Percentiles rank a stretch among this genome's conserved stretches.
Evolutionary conservation across 106 monocot genomes (phyloP).

Genomic region (Platanthera zijinensis): DNA sequence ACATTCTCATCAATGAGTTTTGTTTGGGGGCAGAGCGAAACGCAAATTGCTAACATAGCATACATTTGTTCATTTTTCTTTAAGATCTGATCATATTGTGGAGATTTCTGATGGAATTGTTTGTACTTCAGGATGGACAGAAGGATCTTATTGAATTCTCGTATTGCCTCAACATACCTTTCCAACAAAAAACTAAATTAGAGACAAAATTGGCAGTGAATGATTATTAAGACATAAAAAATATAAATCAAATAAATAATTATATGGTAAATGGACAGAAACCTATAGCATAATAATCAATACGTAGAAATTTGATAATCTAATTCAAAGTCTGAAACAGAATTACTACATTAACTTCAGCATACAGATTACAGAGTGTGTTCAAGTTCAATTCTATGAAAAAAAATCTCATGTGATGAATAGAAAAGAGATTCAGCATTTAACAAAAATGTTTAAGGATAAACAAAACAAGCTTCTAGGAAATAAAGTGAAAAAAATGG

Average conservation of each 20-base stretch:
- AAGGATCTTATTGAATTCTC: constrained; percentile 92
- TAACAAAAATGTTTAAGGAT: no score
- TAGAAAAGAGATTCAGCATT: no score
- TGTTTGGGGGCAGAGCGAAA: constrained; percentile 81
- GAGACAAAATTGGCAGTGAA: neutral
- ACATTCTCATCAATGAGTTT: constrained; percentile 92
- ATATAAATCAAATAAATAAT: no score
- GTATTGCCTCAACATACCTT: constrained; percentile 76
- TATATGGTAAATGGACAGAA: neutral
- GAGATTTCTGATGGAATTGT: constrained; percentile 90
- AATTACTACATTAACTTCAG: no score
- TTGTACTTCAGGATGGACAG: constrained; percentile 88
- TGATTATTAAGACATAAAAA: neutral
- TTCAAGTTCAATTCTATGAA: no score
- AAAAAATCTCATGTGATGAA: no score
- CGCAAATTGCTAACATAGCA: constrained; percentile 77
- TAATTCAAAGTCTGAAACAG: no score
- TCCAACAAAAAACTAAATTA: neutral
- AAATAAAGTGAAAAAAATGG: no score
- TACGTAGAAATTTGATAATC: neutral
- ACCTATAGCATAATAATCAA: neutral
- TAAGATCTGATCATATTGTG: constrained; percentile 92
- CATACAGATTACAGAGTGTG: no score
- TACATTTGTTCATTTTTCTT: constrained; percentile 99
- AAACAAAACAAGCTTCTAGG: no score